A percentile compares a stretch with the other conserved stretches of the same genome.
Conservation (phyloP, 2,329 filamentous ascomycete species). For the Akanthomyces dipterigenus region DNA sequence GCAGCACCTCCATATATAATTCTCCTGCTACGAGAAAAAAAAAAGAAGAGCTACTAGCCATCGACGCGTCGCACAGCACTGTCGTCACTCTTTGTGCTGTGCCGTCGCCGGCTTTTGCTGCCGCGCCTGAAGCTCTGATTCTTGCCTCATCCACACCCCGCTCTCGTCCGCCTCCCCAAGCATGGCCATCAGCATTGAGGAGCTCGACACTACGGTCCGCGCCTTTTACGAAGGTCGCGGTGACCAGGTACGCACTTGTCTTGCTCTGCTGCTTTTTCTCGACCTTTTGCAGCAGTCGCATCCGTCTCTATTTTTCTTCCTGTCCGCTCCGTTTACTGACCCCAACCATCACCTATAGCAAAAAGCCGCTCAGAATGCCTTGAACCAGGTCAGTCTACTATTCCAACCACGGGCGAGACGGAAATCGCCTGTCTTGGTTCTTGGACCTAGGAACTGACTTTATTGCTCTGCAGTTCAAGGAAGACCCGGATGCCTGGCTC, state of each 20-base stretch:
- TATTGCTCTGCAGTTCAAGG: constrained; percentile 69
- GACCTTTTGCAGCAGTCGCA: constrained; percentile 22
- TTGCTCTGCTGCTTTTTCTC: constrained; percentile 23
- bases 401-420: constrained; percentile 5
- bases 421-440: background rate
- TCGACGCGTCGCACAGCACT: constrained; percentile 19
- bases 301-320: background rate
- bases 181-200: constrained; percentile 73
- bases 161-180: constrained; percentile 28
- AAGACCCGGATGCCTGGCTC: constrained; percentile 96
- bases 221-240: constrained; percentile 97
- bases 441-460: background rate
- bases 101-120: constrained; percentile 19
- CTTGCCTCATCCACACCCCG: constrained; percentile 24
- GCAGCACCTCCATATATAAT: background rate
- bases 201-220: constrained; percentile 94
- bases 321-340: constrained; percentile 1
- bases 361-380: constrained; percentile 87
- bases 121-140: constrained; percentile 15
- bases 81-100: constrained; percentile 18
- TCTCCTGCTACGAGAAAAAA: background rate
- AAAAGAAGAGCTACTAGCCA: background rate
- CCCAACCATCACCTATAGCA: constrained; percentile 48
- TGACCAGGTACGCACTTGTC: constrained; percentile 62
- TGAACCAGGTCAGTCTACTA: constrained; percentile 71